Evolutionary conservation across 257 asterid species (phyloP), one percentile per base, ranked within the genome.

Genomic region (Solanum chmielewskii): DNA sequence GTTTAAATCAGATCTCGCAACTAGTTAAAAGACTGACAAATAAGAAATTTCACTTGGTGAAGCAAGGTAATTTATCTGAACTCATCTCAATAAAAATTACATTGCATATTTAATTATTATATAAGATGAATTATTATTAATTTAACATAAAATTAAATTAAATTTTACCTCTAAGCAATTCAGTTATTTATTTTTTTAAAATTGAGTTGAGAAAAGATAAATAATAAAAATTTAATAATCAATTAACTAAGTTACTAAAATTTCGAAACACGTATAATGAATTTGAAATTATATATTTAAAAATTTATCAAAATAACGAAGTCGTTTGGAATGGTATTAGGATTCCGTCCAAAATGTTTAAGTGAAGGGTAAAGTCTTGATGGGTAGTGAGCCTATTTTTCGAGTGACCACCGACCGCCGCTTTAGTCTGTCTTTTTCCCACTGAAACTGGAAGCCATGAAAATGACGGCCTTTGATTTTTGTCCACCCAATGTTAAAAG

Each of bases 401-500:
- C 29, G 16, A 80, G 84, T 80, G 85, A 49, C 68, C 85, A 81
- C 85, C 45, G 85, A 81, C 87, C 87, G 87, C 87, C 87, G 87
- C 87, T 85, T 85, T 85, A 14, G 23, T 41, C 23, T 52, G 64
- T 85, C 64, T 73, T 18, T 85, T 85, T 66, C 87, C 83, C 82
- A 69, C n/a, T 85, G 62, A 42, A 69, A 68, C 69, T 85, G 83
- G 68, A 69, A 11, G 13, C 29, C 42, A 85, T 52, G 64, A 85
- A 85, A 69, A 44, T 85, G 68, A 81, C 85, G 69, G 20, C 7
- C 29, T 47, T 47, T 80, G 4, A 80, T 47, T 45, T 80, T 80
- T 29, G 10, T 11, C 44, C 11, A 80, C 8, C 25, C 6, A 47
- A 80, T 37, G 39, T 42, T 80, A 47, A 80, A 49, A 47, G 20